These are phyloP conservation scores for Ascochyta pisi DNA, from an alignment of 2,329 filamentous ascomycete species.

Conservation along the genomic window DNA sequence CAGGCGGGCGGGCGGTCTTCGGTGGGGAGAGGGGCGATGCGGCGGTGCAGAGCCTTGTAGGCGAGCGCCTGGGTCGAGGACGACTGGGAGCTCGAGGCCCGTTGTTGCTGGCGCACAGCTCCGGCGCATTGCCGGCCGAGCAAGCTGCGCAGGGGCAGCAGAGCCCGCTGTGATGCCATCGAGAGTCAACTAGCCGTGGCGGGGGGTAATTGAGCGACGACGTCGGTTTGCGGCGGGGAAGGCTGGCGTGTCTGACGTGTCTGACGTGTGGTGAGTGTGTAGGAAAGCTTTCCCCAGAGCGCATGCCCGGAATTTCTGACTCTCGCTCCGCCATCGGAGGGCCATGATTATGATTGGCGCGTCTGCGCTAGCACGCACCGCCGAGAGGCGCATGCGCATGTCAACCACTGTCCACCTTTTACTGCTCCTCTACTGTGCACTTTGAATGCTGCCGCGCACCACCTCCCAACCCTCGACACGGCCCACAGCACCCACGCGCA, in stretches of 20 bases:
- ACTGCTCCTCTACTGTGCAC: neutral
- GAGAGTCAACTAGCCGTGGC: constrained; percentile 21
- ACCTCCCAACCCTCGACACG: constrained; percentile 1
- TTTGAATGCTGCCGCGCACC: neutral
- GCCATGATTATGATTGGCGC: neutral
- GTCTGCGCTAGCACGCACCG: too few relatives aligned
- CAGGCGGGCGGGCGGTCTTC: constrained; percentile 81
- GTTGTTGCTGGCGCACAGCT: constrained; percentile 39
- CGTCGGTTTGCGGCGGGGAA: neutral
- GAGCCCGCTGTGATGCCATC: constrained; percentile 54
- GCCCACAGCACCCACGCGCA: constrained; percentile 5
- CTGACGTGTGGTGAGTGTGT: neutral
- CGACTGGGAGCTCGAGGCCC: constrained; percentile 48
- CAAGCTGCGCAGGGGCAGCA: constrained; percentile 48
- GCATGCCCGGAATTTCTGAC: constrained; percentile 11
- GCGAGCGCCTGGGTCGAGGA: constrained; percentile 91
- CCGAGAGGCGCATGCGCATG: too few relatives aligned
- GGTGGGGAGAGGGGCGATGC: constrained; percentile 82
- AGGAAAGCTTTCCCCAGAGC: constrained; percentile 11
- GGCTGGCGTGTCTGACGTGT: neutral
- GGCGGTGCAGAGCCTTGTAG: constrained; percentile 95
- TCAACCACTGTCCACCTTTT: too few relatives aligned
- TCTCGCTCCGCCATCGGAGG: constrained; percentile 15
- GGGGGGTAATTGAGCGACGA: constrained; percentile 29
- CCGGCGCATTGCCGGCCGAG: constrained; percentile 37